phyloP scores from a whole-genome alignment of 257 asterid species.

The Solanum neorickii region DNA sequence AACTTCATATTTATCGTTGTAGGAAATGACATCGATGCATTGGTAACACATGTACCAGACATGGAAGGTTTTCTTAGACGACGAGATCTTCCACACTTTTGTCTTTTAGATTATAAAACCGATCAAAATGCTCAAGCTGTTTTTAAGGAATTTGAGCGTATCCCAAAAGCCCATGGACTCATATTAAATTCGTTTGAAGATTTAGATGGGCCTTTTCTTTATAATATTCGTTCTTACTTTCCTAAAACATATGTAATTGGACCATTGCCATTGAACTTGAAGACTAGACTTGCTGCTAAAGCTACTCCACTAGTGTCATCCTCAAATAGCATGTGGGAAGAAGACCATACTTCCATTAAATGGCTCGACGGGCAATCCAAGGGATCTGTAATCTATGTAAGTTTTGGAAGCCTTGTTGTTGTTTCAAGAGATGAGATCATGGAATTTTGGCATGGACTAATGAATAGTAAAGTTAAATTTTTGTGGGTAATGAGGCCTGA shows the following conservation, averaged over 20 bases:
- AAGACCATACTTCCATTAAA: conserved; percentile 7
- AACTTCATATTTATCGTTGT: neutral
- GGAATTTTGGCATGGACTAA: conserved; percentile 18
- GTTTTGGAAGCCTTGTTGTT: conserved; percentile 15
- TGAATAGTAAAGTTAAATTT: conserved; percentile 15
- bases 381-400: conserved; percentile 18
- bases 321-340: conserved; percentile 21
- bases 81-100: conserved; percentile 20
- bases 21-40: neutral
- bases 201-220: conserved; percentile 11
- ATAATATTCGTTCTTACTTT: conserved; percentile 2
- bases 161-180: conserved; percentile 10
- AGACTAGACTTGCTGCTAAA: neutral
- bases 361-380: conserved; percentile 16
- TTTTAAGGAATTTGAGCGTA: neutral
- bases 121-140: neutral
- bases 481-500: conserved; percentile 16
- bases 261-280: conserved; percentile 11
- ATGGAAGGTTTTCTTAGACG: conserved; percentile 18
- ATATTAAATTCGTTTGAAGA: conserved; percentile 25
- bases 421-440: conserved; percentile 3
- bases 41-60: conserved; percentile 11
- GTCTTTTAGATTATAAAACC: conserved; percentile 1
- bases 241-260: conserved; percentile 19
- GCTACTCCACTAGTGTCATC: neutral